Base-by-base conservation (phyloP, 306 rosid genomes). In the Calophaca sinica region DNA sequence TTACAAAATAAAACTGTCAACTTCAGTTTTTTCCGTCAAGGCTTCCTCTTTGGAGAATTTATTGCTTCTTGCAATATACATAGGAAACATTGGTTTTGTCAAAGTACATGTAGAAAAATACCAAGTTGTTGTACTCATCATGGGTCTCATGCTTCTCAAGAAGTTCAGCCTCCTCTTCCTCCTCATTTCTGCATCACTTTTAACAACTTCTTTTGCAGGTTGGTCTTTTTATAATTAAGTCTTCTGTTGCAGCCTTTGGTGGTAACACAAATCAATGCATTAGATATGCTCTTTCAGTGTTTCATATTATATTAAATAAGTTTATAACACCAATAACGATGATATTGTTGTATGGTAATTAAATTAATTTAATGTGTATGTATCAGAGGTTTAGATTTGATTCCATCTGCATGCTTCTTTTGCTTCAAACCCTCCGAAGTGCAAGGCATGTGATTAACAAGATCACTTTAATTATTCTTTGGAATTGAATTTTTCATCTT, bases 151-250 rank as follows among this genome's bases (percentile, higher is more conserved):
- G 89, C 63, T 82, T 63, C 80, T 85, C 83, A 88, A 77, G 66
- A 85, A 82, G 76, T 62, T 85, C 79, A 53, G 45, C 59, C 44
- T 87, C 65, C 39, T 70, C 29, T 75, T 91, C 83, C 80, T 88
- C 62, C 49, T 87, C 54, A 31, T 87, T 87, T 86, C 90, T 64
- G 77, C 36, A 2, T 82, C 92, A 49, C 82, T 92, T 80, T 78
- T 90, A 15, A 74, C 94, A 81, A 68, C 90, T 81, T 82, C 92
- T 83, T 82, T 71, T 62, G 92, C 91, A 86, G 96, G 90, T 89
- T 46, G 4, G 73, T 69, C 68, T 77, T 80, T 84, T 69, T 48
- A 20, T 20, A 20, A 20, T 20, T 20, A 84, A 41, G 78, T 81
- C 55, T 75, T 48, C 62, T 45, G 68, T 44, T 70, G 80, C 75